Percentiles rank a stretch among this genome's conserved stretches.
phyloP scores from a whole-genome alignment of 169 alveolate species.

The Pseudocohnilembus persalinus region DNA sequence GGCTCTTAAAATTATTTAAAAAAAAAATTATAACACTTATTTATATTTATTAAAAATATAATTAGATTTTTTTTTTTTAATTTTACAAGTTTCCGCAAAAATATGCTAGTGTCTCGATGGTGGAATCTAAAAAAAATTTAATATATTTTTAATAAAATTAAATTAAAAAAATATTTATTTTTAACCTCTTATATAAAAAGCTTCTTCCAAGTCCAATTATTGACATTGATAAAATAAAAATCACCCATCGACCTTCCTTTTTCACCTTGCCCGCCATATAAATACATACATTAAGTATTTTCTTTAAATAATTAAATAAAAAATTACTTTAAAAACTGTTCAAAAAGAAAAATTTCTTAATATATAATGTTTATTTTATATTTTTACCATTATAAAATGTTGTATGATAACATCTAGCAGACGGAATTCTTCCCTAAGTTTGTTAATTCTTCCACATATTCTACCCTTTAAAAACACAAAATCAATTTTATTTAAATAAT shows the following conservation, averaged over 20 bases:
- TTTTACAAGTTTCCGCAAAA: not conserved
- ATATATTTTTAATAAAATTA: too few relatives aligned
- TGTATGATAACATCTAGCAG: conserved; percentile 37
- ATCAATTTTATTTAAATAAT: too few relatives aligned
- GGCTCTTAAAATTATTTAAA: not conserved
- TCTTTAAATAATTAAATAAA: too few relatives aligned
- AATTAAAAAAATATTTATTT: too few relatives aligned
- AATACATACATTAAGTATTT: not conserved
- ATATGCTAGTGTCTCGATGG: conserved; percentile 35
- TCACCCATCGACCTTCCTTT: conserved; percentile 36
- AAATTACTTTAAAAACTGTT: too few relatives aligned
- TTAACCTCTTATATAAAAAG: conserved; percentile 9
- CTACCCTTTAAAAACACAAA: not conserved
- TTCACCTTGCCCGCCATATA: conserved; percentile 37
- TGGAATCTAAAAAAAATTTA: not conserved
- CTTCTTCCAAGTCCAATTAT: conserved; percentile 19
- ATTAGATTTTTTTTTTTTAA: too few relatives aligned
- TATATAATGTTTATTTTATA: not conserved
- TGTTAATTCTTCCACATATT: conserved; percentile 17
- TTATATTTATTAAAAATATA: too few relatives aligned
- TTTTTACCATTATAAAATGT: conserved; percentile 34
- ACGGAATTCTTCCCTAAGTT: conserved; percentile 32
- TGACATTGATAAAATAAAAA: conserved; percentile 14
- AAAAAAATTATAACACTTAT: too few relatives aligned
- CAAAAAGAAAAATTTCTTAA: too few relatives aligned